Percentiles rank a stretch among this genome's conserved stretches.
Evolutionary conservation across 2,329 filamentous ascomycete genomes (phyloP).

Genomic region (Apiospora rasikravindrae): DNA sequence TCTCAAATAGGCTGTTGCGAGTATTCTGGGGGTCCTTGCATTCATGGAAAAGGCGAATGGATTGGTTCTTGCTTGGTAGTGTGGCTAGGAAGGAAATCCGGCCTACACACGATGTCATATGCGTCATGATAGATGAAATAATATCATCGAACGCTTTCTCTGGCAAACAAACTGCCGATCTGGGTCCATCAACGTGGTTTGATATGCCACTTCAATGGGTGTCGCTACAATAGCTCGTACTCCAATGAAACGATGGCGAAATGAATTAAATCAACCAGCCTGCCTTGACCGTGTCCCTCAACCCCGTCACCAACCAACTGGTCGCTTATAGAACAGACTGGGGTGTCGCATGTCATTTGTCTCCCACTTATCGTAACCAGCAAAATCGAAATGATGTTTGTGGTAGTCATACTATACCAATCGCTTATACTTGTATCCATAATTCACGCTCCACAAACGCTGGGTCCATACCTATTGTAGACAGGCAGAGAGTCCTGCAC

Average conservation of each 20-base stretch:
- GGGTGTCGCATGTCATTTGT: not conserved
- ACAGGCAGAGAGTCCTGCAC: too few species aligned
- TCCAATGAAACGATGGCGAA: conserved; percentile 1
- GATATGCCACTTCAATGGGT: conserved; percentile 6
- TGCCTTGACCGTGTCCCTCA: not conserved
- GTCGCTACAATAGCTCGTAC: conserved; percentile 5
- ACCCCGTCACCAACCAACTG: too few species aligned
- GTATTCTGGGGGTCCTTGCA: conserved; percentile 59
- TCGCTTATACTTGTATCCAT: too few species aligned
- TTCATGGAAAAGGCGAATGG: conserved; percentile 65
- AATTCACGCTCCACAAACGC: too few species aligned
- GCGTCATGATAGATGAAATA: conserved; percentile 53
- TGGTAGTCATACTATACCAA: too few species aligned
- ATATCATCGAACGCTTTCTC: conserved; percentile 16
- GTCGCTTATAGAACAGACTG: too few species aligned
- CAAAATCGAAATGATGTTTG: too few species aligned
- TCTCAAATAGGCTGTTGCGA: conserved; percentile 82
- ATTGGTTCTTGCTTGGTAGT: conserved; percentile 57
- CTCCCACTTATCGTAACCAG: not conserved
- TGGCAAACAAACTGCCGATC: conserved; percentile 14
- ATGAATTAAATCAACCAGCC: not conserved
- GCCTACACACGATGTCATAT: conserved; percentile 44
- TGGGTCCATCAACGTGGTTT: not conserved
- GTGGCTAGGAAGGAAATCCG: conserved; percentile 35
- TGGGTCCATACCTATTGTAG: too few species aligned